Evolutionary conservation across 371 early-diverging fungal species (phyloP).

Genomic region (Mortierella sp.): DNA sequence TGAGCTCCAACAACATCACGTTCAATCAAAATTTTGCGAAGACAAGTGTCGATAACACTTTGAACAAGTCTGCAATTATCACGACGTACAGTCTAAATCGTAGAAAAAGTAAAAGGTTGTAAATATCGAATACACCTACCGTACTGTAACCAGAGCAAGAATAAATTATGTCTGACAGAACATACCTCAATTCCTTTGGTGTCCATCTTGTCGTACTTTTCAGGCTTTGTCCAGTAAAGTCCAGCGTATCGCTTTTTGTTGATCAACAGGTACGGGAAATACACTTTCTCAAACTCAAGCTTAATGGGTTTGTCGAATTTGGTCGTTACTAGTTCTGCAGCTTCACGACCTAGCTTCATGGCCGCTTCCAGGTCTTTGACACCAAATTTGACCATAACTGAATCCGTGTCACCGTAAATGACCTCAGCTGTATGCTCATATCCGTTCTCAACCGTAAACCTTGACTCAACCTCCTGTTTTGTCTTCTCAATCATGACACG

Average conservation of each 20-base stretch:
- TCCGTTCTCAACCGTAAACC: constrained; percentile 88
- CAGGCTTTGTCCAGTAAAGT: constrained; percentile 96
- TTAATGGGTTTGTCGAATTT: constrained; percentile 97
- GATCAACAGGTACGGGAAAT: constrained; percentile 98
- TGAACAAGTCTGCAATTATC: constrained; percentile 98
- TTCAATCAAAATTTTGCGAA: constrained; percentile 94
- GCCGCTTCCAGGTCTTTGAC: constrained; percentile 83
- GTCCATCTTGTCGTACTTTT: constrained; percentile 96
- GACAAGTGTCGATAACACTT: constrained; percentile 94
- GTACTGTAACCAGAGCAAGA: not conserved
- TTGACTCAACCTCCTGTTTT: constrained; percentile 89
- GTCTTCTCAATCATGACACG: constrained; percentile 98
- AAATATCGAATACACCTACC: not conserved
- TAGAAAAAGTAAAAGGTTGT: not conserved
- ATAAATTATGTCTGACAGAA: not conserved
- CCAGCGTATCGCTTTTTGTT: constrained; percentile 99
- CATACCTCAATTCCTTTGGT: constrained; percentile 98
- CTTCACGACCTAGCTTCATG: constrained; percentile 92
- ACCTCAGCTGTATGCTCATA: constrained; percentile 93
- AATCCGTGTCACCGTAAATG: constrained; percentile 99
- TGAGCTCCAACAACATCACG: constrained; percentile 94
- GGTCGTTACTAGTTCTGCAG: constrained; percentile 89
- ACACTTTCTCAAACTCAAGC: constrained; percentile 99
- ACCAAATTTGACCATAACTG: constrained; percentile 99
- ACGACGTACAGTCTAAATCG: constrained; percentile 94